Base-by-base conservation (phyloP, 2,329 filamentous ascomycete species). In the Pyrenophora teres region DNA sequence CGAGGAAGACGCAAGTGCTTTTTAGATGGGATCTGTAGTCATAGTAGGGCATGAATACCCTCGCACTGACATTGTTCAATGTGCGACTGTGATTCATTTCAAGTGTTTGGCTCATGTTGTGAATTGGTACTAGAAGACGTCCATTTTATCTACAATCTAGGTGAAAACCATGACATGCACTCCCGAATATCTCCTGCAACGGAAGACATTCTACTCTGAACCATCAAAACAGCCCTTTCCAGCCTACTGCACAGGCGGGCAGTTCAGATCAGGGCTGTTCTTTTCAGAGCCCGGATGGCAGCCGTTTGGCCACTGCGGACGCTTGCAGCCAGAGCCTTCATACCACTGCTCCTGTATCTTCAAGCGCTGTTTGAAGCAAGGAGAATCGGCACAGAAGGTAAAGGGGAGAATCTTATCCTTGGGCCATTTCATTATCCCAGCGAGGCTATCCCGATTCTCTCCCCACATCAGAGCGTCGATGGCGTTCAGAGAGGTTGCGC, bases 381-480 rank as follows among this genome's bases (percentile, higher is more conserved):
- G 9, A 6, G 16, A 3, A 6, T 39, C 35, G 3, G 35, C 10
- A n/a, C 43, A 46, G 18, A 31, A 39, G 25, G 38, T 36, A 18
- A 46, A 46, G 1, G 43, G 43, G 1, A 46, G 35, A 7, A 39
- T 39, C 8, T 46, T 23, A 8, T 46, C 38, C 27, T 38, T 19
- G 13, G 43, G 43, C 43, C 43, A 46, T 4, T 9, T 1, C 43
- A 46, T 46, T 8, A 16, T 32, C 3, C 39, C 10, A 18, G 43
- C 18, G 3, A 46, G 16, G 13, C 16, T 27, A 3, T 30, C 25
- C 16, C 43, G 43, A 19, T 23, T 32, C 16, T 46, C 35, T 2
- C 25, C 39, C 43, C 43, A 46, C 36, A 46, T 46, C 43, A 46
- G 31, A 3, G 25, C 43, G 18, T 46, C 43, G 36, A 46, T 30